Percentiles rank a stretch among this genome's conserved stretches.
These are phyloP conservation scores for Phaseolus coccineus DNA, from an alignment of 331 rosid species.

Conservation along the genomic window DNA sequence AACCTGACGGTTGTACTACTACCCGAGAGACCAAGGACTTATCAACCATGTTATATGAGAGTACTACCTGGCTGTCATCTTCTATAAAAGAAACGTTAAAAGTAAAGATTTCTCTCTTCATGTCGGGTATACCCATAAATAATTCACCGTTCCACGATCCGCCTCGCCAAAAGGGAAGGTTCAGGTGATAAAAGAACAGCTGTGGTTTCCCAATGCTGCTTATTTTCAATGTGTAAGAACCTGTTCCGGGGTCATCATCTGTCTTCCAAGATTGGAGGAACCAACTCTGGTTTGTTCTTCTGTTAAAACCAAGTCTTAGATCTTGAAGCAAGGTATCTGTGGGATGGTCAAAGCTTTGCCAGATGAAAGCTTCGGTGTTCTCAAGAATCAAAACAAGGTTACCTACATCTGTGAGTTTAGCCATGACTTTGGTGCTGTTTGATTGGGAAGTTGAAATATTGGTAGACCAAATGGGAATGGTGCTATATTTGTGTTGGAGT, in stretches of 20 bases:
- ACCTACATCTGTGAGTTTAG: conserved; percentile 39
- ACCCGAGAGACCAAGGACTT: background rate
- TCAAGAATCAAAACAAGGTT: conserved; percentile 40
- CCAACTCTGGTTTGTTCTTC: conserved; percentile 47
- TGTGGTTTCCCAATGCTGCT: conserved; percentile 56
- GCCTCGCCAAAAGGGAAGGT: conserved; percentile 55
- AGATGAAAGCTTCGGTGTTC: conserved; percentile 11
- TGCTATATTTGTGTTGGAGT: conserved; percentile 30
- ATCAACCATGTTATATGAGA: background rate
- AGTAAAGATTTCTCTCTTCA: conserved; percentile 2
- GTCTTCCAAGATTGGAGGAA: conserved; percentile 62
- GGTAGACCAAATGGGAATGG: conserved; percentile 48
- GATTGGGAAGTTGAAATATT: conserved; percentile 25
- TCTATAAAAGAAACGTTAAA: conserved; percentile 41
- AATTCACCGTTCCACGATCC: conserved; percentile 58
- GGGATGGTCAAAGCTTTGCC: conserved; percentile 55
- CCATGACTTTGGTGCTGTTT: conserved; percentile 2
- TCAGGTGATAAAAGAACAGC: conserved; percentile 36
- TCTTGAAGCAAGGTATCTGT: conserved; percentile 51
- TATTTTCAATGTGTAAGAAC: conserved; percentile 44
- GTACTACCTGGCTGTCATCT: conserved; percentile 31
- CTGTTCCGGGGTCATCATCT: conserved; percentile 59
- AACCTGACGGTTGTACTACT: conserved; percentile 45
- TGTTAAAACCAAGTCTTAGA: conserved; percentile 54
- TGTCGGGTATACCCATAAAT: conserved; percentile 45